Conservation (phyloP, 495 filamentous ascomycete species). For the Podospora conica region DNA sequence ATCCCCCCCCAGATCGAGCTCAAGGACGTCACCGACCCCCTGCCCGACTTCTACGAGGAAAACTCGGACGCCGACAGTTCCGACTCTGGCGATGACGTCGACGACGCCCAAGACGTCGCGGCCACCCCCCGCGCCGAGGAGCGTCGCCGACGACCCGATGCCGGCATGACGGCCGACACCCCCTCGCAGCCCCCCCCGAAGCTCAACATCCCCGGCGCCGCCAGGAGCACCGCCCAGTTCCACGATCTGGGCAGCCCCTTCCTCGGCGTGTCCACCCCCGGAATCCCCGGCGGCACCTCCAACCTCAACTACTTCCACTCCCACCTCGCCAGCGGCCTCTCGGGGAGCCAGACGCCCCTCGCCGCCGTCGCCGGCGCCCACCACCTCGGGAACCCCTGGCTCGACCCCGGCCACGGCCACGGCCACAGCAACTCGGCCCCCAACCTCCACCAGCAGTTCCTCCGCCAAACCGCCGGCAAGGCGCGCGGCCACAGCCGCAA, state of each 20-base stretch:
- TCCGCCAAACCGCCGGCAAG: not conserved
- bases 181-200: conserved; percentile 26
- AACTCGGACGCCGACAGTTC: conserved; percentile 46
- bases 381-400: conserved; percentile 36
- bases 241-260: conserved; percentile 57
- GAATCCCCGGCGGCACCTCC: conserved; percentile 78
- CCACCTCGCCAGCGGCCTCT: conserved; percentile 68
- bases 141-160: conserved; percentile 33
- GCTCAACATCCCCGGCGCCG: conserved; percentile 27
- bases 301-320: conserved; percentile 90
- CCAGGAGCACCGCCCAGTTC: conserved; percentile 30
- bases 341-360: conserved; percentile 80
- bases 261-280: conserved; percentile 62
- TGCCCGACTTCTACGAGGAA: conserved; percentile 94
- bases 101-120: conserved; percentile 33
- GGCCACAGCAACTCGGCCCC: conserved; percentile 28
- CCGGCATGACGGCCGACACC: not conserved
- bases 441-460: conserved; percentile 21
- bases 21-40: conserved; percentile 92
- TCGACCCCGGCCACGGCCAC: conserved; percentile 27
- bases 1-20: conserved; percentile 80
- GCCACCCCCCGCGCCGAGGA: conserved; percentile 30
- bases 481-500: conserved; percentile 34
- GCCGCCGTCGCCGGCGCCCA: conserved; percentile 72
- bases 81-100: conserved; percentile 27